A percentile compares a stretch with the other conserved stretches of the same genome.
Conservation (phyloP, 2,329 filamentous ascomycete genomes). For the Cercospora sp. region DNA sequence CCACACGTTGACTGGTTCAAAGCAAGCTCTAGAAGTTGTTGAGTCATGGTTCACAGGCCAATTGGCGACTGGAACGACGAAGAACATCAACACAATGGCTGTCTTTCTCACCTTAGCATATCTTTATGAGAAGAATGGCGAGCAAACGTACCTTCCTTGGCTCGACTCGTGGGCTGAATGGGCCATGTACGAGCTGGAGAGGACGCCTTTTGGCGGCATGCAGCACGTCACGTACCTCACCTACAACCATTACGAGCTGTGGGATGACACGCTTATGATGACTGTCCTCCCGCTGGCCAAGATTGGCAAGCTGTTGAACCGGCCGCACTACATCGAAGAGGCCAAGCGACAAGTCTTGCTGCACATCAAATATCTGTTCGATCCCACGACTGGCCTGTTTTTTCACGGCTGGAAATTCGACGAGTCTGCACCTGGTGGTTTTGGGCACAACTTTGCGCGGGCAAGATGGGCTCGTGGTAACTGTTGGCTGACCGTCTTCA, state of each 20-base stretch:
- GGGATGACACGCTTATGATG: constrained; percentile 90
- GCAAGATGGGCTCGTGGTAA: constrained; percentile 63
- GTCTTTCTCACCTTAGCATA: constrained; percentile 73
- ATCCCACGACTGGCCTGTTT: constrained; percentile 69
- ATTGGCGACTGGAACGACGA: constrained; percentile 71
- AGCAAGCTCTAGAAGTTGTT: constrained; percentile 63
- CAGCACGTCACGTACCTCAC: constrained; percentile 74
- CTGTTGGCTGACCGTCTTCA: constrained; percentile 78
- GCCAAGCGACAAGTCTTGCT: constrained; percentile 75
- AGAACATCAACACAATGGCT: constrained; percentile 85
- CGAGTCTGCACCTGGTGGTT: constrained; percentile 52
- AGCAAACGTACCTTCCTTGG: constrained; percentile 71
- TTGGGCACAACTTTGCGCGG: constrained; percentile 58
- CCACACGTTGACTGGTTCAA: constrained; percentile 68
- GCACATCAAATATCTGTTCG: constrained; percentile 77
- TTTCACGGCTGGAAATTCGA: constrained; percentile 83
- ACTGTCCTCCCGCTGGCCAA: constrained; percentile 78
- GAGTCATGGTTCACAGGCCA: constrained; percentile 71
- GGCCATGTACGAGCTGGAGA: constrained; percentile 73
- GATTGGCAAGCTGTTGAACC: constrained; percentile 68
- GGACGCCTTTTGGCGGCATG: constrained; percentile 70
- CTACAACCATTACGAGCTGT: constrained; percentile 71
- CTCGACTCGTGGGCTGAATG: constrained; percentile 79
- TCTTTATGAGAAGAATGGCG: constrained; percentile 72
- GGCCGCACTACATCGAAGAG: constrained; percentile 73